Base-by-base conservation (phyloP, 2,329 filamentous ascomycete genomes). In the Arthrinium phaeospermum region DNA sequence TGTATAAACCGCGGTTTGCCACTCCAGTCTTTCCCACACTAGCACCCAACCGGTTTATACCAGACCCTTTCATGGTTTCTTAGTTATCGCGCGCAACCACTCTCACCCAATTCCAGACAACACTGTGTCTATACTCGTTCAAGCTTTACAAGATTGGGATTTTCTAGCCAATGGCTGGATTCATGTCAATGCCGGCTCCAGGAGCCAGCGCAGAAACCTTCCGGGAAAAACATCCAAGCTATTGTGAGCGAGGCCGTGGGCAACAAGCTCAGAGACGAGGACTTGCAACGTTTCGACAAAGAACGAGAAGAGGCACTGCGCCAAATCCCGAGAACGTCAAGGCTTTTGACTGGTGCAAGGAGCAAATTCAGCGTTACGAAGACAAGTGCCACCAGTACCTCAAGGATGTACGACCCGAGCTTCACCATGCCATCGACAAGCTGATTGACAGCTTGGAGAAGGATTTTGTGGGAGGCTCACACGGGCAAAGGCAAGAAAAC, bases 181-280 rank as follows among this genome's bases (percentile, higher is more conserved):
- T n/a, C n/a, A 45, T 46, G 27, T 7, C 67, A 27, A 46, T 30
- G 67, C 19, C 41, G 22, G 45, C 24, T 22, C 67, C 67, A 24
- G 67, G 41, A 27, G 67, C 41, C 16, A 34, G n/a, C 67, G n/a
- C 41, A 30, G 67, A 30, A 34, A n/a, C 5, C 41, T 47, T 68
- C 41, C n/a, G 67, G 67, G 67, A 46, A 4, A 4, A 47, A 68
- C 44, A 68, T 68, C 41, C 67, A 68, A 3, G 67, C 41, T 10
- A 45, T 68, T 34, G 67, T 68, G 24, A 14, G 16, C 27, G 67
- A 68, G 67, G 19, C n/a, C 67, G 45, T 68, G n/a, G 67, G 67
- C 45, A 13, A 45, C 7, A 46, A 47, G n/a, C 41, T 68, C 41
- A 45, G 24, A 13, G n/a, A 27, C n/a, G 41, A 68, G 41, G 67